These are phyloP conservation scores for Eugenia klotzschiana DNA, from an alignment of 441 rosid species.

Conservation along the genomic window DNA sequence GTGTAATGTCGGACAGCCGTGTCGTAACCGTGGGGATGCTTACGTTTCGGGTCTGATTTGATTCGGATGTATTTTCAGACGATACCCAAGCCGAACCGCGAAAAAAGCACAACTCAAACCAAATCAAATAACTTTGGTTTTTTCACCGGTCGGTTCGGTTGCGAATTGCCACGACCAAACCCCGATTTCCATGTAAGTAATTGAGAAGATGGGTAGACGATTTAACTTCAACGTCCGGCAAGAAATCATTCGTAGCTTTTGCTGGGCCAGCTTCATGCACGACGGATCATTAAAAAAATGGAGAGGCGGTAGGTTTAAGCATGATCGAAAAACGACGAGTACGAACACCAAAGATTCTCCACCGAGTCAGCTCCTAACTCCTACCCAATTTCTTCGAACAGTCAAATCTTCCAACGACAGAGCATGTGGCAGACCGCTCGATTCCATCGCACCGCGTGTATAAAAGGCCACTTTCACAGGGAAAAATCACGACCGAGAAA, in stretches of 20 bases:
- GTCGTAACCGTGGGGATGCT: not conserved
- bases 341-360: not conserved
- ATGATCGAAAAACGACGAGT: no score
- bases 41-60: not conserved
- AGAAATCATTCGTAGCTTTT: not conserved
- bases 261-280: not conserved
- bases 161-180: not conserved
- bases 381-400: not conserved
- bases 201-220: not conserved
- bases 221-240: no score
- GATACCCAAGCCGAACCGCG: not conserved
- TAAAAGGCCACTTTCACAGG: not conserved
- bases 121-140: not conserved
- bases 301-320: no score
- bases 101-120: not conserved
- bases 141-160: not conserved
- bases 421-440: not conserved
- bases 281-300: not conserved
- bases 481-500: not conserved
- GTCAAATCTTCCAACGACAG: not conserved
- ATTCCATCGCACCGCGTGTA: not conserved
- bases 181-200: not conserved
- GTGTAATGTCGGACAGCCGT: not conserved
- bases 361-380: not conserved
- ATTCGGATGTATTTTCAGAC: not conserved